A percentile compares a stretch with the other conserved stretches of the same genome.
These are phyloP conservation scores for Penicillium goetzii DNA, from an alignment of 495 filamentous ascomycete species.

Conservation along the genomic window DNA sequence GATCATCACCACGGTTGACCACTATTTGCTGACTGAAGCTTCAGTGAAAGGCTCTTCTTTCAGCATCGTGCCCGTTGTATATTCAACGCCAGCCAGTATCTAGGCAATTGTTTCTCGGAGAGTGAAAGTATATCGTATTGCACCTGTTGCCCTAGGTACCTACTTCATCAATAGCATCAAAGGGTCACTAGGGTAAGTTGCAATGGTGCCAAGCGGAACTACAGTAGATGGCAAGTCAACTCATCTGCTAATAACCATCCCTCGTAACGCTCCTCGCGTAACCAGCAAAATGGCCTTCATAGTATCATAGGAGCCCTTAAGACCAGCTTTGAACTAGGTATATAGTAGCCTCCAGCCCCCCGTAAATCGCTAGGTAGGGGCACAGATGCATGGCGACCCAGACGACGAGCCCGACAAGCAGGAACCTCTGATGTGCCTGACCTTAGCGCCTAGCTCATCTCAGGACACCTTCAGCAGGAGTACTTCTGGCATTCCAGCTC, in stretches of 20 bases:
- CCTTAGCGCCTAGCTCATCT: neutral
- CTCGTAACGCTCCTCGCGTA: neutral
- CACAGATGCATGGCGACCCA: neutral
- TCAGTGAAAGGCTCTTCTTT: neutral
- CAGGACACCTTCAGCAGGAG: neutral
- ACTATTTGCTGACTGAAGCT: neutral
- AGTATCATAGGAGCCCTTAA: neutral
- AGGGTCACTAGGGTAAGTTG: no score
- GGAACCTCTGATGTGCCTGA: neutral
- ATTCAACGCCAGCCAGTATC: no score
- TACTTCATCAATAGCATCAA: no score
- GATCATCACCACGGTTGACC: no score
- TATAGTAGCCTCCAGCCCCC: neutral
- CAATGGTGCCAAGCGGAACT: no score
- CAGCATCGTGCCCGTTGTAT: no score
- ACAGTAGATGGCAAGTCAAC: neutral
- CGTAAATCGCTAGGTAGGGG: neutral
- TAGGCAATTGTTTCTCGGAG: no score
- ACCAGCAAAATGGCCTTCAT: neutral
- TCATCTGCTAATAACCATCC: neutral
- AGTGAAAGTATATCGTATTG: no score
- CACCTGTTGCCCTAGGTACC: no score
- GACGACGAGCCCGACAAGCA: neutral
- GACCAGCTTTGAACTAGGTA: neutral
- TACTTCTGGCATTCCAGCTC: neutral